Base-by-base conservation (phyloP, 2,329 filamentous ascomycete genomes). In the Diaporthe citri region DNA sequence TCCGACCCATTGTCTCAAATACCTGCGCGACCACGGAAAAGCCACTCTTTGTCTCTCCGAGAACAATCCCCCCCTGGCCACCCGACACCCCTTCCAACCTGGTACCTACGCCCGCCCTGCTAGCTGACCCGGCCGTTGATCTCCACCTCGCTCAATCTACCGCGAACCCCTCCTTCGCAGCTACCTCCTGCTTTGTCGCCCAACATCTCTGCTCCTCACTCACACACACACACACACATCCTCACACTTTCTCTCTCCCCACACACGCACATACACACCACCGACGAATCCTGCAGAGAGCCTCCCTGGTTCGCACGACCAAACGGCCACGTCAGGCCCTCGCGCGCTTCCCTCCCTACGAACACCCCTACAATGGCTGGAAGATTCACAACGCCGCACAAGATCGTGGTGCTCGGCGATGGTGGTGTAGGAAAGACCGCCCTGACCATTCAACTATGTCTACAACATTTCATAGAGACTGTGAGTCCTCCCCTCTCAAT, bases 401-500 rank as follows among this genome's bases (percentile, higher is more conserved):
- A 97, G 87, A 87, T 98, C 90, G 95, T 98, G 91, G 95, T 98
- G 86, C 88, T 98, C 78, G 96, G 95, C 80, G 95, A 98, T 84
- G 95, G 95, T 87, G 95, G 95, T 86, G 95, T 98, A 77, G 95
- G 95, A 80, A 98, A 98, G 87, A 98, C 95, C 70, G 95, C 95
- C 81, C 88, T 98, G 83, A 98, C 95, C 75, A 98, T 98, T 83
- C 95, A 99, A 92, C 90, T 99, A 81, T 98, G 97, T 85, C 87
- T 98, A 82, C 97, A 98, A 86, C 97, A 99, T 86, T 99, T 99
- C 84, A 96, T 98, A 81, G 96, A 98, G 87, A 98, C 95, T 77
- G 91, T 93, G 86, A 86, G 90, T 88, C 76, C 56, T 51, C 22
- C 48, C 22, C 7, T 28, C 28, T 36, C 62, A 20, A 22, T 39